Evolutionary conservation across 1,139 yeast genomes (phyloP).

Genomic region (Saccharomyces hybrid): DNA sequence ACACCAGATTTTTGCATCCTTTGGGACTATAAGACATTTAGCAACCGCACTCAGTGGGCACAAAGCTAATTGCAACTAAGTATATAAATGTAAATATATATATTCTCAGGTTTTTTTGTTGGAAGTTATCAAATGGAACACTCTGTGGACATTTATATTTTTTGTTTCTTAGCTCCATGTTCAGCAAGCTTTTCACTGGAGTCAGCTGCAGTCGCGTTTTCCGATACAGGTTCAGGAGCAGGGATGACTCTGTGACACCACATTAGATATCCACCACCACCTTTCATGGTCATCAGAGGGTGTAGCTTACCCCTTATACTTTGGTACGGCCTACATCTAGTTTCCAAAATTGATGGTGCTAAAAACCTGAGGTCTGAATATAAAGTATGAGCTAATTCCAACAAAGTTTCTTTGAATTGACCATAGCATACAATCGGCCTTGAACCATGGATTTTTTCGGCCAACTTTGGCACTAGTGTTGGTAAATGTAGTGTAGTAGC

Average conservation of each 20-base stretch:
- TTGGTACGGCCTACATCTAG: conserved; percentile 81
- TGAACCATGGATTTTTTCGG: conserved; percentile 74
- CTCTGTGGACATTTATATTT: not conserved
- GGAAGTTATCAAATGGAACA: not conserved
- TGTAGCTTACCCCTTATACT: conserved; percentile 92
- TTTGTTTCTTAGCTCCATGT: conserved; percentile 6
- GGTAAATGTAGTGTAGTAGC: conserved; percentile 69
- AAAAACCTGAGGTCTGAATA: conserved; percentile 60
- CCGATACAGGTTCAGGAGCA: conserved; percentile 41
- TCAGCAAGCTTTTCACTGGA: conserved; percentile 3
- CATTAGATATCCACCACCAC: conserved; percentile 84
- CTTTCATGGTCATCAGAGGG: conserved; percentile 89
- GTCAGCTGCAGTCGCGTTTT: conserved; percentile 3
- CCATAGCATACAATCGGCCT: conserved; percentile 78
- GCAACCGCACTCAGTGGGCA: not conserved
- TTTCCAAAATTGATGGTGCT: conserved; percentile 78
- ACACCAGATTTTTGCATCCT: not conserved
- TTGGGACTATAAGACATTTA: not conserved
- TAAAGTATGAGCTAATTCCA: conserved; percentile 64
- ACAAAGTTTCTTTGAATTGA: conserved; percentile 70
- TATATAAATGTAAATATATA: not conserved
- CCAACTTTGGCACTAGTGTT: conserved; percentile 51
- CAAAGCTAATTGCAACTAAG: not conserved
- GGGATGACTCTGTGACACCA: conserved; percentile 80
- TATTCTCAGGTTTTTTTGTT: not conserved